These are phyloP conservation scores for Pulveroboletus frians DNA, from an alignment of 768 basidiomycete genomes.

Conservation along the genomic window DNA sequence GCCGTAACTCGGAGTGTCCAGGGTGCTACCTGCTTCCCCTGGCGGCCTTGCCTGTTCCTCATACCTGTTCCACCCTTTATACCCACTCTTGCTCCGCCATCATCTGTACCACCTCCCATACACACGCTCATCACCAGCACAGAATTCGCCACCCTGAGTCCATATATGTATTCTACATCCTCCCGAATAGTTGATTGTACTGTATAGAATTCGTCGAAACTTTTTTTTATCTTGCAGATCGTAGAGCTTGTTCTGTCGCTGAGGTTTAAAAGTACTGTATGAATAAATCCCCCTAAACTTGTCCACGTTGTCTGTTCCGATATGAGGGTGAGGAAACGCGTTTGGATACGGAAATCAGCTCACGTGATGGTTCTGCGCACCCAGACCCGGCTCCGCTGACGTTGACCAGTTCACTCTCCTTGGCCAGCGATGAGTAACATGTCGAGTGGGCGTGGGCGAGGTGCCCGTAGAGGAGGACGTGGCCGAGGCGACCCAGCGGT, in stretches of 20 bases:
- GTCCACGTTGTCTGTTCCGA: too few species aligned
- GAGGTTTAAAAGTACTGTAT: background rate
- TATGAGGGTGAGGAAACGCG: too few species aligned
- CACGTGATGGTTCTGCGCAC: too few species aligned
- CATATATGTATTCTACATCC: slow-evolving; percentile 18
- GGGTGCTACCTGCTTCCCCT: slow-evolving; percentile 12
- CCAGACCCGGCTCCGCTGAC: background rate
- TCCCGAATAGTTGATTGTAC: slow-evolving; percentile 7
- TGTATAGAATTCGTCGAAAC: slow-evolving; percentile 10
- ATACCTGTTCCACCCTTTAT: slow-evolving; percentile 30
- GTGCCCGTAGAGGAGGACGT: slow-evolving; percentile 17
- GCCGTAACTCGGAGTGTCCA: slow-evolving; percentile 12
- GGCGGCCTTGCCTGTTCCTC: slow-evolving; percentile 18
- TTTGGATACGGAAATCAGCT: background rate
- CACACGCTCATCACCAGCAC: slow-evolving; percentile 18
- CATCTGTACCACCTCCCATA: slow-evolving; percentile 24
- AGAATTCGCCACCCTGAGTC: slow-evolving; percentile 11
- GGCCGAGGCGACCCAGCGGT: background rate
- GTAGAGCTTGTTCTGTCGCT: slow-evolving; percentile 1
- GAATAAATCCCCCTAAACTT: background rate
- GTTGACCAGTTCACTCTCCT: background rate
- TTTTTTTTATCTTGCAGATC: slow-evolving; percentile 5
- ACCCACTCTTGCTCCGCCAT: slow-evolving; percentile 23
- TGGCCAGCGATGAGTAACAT: slow-evolving; percentile 3
- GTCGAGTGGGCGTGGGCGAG: slow-evolving; percentile 7